Conservation (phyloP, 371 early-diverging fungal genomes). For the Choanephora cucurbitarum region DNA sequence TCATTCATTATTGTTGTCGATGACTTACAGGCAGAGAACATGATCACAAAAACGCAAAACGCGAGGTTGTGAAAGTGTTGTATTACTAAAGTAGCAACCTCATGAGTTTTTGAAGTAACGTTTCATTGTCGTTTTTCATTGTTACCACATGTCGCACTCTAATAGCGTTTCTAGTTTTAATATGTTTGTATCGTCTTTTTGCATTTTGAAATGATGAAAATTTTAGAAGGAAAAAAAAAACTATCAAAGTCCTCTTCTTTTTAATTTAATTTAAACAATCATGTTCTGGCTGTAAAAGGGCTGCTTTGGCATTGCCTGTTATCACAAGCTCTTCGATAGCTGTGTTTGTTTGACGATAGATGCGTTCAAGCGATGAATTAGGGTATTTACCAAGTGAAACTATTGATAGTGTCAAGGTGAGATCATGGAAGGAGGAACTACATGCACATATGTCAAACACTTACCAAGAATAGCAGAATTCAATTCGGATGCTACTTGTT, state of each 20-base stretch:
- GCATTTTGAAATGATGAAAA: neutral
- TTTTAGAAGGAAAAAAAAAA: too few species aligned
- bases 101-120: too few species aligned
- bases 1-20: too few species aligned
- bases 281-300: conserved; percentile 23
- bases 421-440: too few species aligned
- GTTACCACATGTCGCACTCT: neutral
- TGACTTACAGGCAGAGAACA: conserved; percentile 16
- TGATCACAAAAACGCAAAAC: conserved; percentile 11
- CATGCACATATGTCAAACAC: too few species aligned
- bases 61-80: neutral
- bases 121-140: too few species aligned
- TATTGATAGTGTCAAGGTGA: too few species aligned
- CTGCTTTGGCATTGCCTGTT: conserved; percentile 30
- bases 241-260: too few species aligned
- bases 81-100: neutral
- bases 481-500: conserved; percentile 63
- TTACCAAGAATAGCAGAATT: conserved; percentile 74
- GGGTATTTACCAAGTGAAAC: conserved; percentile 32
- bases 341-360: conserved; percentile 36
- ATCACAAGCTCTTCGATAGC: conserved; percentile 27
- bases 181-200: neutral
- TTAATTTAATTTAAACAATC: conserved; percentile 13
- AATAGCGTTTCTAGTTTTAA: neutral
- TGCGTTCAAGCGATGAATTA: conserved; percentile 40